Evolutionary conservation across 1,139 yeast genomes (phyloP), one percentile per base, ranked within the genome.

Genomic region (Kazachstania sp.): DNA sequence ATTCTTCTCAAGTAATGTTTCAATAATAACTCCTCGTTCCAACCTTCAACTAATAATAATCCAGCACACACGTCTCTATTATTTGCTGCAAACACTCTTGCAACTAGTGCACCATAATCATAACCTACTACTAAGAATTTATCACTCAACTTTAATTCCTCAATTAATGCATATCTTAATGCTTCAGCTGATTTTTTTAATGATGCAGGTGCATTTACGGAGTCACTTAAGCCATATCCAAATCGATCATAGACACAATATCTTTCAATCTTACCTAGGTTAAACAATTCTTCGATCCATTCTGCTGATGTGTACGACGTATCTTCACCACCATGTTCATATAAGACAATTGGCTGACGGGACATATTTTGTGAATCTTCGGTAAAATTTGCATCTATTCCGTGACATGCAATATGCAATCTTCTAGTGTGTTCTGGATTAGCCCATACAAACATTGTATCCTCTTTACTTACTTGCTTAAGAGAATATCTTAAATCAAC

Each of bases 191-290:
- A 72, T 49, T 79, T 75, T 3, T 86, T 81, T 7, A 86, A 71
- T 0, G 92, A 82, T 7, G 75, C 81, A 0, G 95, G 94, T 0
- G 88, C 82, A 46, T 46, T 34, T 2, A 40, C 38, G 3, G 84
- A 77, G 55, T 86, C 95, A 9, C 92, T 82, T 59, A 83, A 79
- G 0, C 86, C 95, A 55, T 76, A 76, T 0, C 96, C 96, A 2
- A 95, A 95, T 39, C 95, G 72, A 57, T 87, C 95, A 80, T 92
- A 87, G 47, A 82, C 74, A 67, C 96, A 87, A 51, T 82, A 86
- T 38, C 87, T 71, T 36, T 81, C 79, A 26, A 84, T 68, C 51
- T 80, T 73, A 59, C 80, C 76, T 57, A 79, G 66, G 52, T 79
- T 79, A 58, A 73, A 75, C 38, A 83, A 64, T 49, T 84, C 92